Percentiles rank a stretch among this genome's conserved stretches.
Evolutionary conservation across 202 grass and related monocot genomes (phyloP).

Genomic region (Panicum virgatum): DNA sequence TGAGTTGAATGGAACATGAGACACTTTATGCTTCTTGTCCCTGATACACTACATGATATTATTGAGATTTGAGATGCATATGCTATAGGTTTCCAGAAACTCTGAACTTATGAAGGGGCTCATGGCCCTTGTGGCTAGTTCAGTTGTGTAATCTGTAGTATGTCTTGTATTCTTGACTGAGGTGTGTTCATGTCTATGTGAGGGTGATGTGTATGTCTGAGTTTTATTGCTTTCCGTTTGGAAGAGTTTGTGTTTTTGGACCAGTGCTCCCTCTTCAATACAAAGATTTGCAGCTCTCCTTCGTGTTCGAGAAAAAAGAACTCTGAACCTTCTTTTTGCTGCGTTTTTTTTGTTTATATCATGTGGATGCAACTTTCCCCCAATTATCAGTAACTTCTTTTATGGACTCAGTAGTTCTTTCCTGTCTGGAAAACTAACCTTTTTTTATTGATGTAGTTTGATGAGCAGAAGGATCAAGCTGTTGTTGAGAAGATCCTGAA

Average conservation of each 20-base stretch:
- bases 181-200: neutral
- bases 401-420: neutral
- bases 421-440: slow-evolving; percentile 25
- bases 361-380: neutral
- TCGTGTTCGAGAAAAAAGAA: neutral
- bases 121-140: neutral
- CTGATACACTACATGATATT: neutral
- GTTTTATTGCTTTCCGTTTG: neutral
- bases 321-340: neutral
- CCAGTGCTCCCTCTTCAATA: neutral
- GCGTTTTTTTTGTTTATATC: neutral
- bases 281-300: neutral
- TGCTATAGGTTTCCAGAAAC: neutral
- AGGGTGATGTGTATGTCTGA: neutral
- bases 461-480: slow-evolving; percentile 93
- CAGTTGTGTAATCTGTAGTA: neutral
- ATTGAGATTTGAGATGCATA: neutral
- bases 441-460: slow-evolving; percentile 57
- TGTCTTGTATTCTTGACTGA: neutral
- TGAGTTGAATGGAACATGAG: slow-evolving; percentile 10
- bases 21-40: neutral
- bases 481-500: slow-evolving; percentile 84
- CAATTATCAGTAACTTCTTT: neutral
- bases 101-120: neutral
- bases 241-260: neutral